A percentile compares a stretch with the other conserved stretches of the same genome.
Conservation (phyloP, 1,284 basidiomycete species). For the Pyrrhoderma lamaoense region DNA sequence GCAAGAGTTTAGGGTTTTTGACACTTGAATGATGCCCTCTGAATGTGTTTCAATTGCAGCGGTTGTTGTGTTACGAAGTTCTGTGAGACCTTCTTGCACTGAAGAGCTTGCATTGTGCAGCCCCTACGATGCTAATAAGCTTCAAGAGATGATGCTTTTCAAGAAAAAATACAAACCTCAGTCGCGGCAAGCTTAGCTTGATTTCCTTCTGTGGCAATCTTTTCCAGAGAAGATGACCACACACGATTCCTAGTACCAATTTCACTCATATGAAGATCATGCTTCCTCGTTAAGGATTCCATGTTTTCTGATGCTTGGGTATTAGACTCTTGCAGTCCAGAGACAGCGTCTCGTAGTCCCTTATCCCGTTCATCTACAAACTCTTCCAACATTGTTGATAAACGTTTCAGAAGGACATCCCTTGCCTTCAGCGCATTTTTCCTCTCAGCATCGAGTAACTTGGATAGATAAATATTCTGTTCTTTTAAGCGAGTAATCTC, state of each 20-base stretch:
- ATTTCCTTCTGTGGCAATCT: constrained; percentile 44
- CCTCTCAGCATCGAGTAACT: constrained; percentile 62
- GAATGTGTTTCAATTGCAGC: constrained; percentile 47
- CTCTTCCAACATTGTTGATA: constrained; percentile 63
- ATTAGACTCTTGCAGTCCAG: constrained; percentile 50
- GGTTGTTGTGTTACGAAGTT: constrained; percentile 39
- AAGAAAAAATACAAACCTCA: constrained; percentile 38
- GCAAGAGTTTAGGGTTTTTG: constrained; percentile 39
- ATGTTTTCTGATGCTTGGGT: constrained; percentile 45
- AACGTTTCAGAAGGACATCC: constrained; percentile 63
- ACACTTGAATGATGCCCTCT: constrained; percentile 43
- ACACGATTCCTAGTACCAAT: constrained; percentile 35
- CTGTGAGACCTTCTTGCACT: constrained; percentile 38
- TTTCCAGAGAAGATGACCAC: constrained; percentile 37
- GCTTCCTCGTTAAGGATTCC: constrained; percentile 39
- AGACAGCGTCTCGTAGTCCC: constrained; percentile 56
- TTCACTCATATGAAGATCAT: constrained; percentile 39
- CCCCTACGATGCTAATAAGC: constrained; percentile 30
- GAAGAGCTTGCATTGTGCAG: constrained; percentile 33
- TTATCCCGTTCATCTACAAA: constrained; percentile 66
- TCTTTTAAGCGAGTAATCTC: constrained; percentile 62
- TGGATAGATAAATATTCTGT: constrained; percentile 65
- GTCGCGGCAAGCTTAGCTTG: constrained; percentile 48
- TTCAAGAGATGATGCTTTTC: background rate
- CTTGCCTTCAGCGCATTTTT: constrained; percentile 57